Evolutionary conservation across 2,329 filamentous ascomycete genomes (phyloP), one percentile per base, ranked within the genome.

Genomic region (Claviceps sp.): DNA sequence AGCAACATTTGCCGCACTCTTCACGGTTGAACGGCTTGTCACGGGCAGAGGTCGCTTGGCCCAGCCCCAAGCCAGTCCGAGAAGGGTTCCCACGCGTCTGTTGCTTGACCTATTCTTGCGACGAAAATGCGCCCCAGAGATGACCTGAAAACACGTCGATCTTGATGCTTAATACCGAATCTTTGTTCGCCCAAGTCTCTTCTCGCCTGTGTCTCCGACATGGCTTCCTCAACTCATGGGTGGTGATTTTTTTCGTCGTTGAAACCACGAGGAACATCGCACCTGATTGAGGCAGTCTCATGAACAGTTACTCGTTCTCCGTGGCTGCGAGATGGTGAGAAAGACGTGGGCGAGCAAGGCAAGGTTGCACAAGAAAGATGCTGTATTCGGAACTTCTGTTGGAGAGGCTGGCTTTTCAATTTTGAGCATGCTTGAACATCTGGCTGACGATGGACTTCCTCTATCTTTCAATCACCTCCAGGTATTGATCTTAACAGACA

Each of bases 401-500:
- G 54, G 51, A 52, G 54, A 51, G 43, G 54, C 52, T 46, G 52
- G 47, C 54, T 55, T 55, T 55, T 54, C 51, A 43, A 55, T 64
- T 66, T 77, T 57, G 80, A 84, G 81, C 80, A 84, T 83, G 76
- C 76, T 71, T 71, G 73, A 73, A 69, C 66, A 68, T 74, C 72
- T 75, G 77, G 79, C 80, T 83, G 78, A 84, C 76, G 67, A 72
- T 67, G 68, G 67, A 65, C 67, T 62, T 64, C 58, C 70, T 61
- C 59, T 67, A 62, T 63, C 58, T 30, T 16, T 26, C 16, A 18
- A 9, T 42, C 34, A 44, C 26, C 44, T 49, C 71, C 73, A 84
- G 80, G 81, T 82, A 84, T 84, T 73, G 81, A 85, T 81, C 76
- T 85, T 66, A 75, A 82, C 72, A 74, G 74, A 64, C 81, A 85